Base-by-base conservation (phyloP, 805 yeast species). In the Sungouiozyma ichnusensis region DNA sequence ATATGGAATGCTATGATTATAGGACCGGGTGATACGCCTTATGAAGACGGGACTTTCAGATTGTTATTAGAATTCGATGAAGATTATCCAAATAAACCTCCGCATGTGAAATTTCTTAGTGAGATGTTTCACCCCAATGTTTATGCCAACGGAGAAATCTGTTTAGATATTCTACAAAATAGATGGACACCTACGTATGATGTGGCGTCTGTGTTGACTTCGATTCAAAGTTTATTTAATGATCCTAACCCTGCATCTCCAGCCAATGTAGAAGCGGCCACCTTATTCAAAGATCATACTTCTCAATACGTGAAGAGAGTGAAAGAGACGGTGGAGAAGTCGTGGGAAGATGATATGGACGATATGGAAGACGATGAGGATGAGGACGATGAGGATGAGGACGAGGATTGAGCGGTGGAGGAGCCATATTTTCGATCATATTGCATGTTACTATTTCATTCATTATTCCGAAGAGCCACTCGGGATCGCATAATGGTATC, bases 141-240 rank as follows among this genome's bases (percentile, higher is more conserved):
- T 3, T 92, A 92, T 57, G 95, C 94, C 8, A 75, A 81, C 37
- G 98, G 98, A 19, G 97, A 92, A 57, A 76, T 92, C 48, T 92
- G 98, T 67, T 73, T 92, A 48, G 98, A 92, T 66, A 92, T 92
- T 51, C 69, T 92, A 51, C 98, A 92, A 61, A 92, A 90, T 67
- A 73, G 97, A 60, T 92, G 98, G 98, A 83, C 95, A 19, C 98
- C 98, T 11, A 92, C 98, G 1, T 92, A 90, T 59, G 98, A 92
- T 58, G 98, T 92, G 33, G 87, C 95, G 9, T 86, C 95, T 11
- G 90, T 92, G 43, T 71, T 92, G 52, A 92, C 98, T 1, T 85
- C 95, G 20, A 79, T 92, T 44, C 98, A 92, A 62, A 80, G 88
- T 43, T 72, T 92, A 48, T 70, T 92, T 52, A 92, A 92, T 64